Percentiles rank a stretch among this genome's conserved stretches.
Conservation (phyloP, 768 basidiomycete genomes). For the Mycena olivaceomarginata region DNA sequence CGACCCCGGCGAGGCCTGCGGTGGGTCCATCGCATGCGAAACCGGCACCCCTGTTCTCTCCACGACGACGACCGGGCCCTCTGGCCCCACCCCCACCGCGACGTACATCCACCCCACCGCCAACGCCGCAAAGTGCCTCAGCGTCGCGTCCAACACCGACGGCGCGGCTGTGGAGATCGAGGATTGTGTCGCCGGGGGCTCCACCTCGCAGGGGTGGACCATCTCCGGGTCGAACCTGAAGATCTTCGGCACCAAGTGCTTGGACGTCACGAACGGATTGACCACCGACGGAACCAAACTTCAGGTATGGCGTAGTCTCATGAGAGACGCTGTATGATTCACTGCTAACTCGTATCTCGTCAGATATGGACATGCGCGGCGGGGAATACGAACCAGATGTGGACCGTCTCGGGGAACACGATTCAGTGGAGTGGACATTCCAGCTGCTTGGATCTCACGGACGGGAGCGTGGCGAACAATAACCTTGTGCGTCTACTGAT, state of each 20-base stretch:
- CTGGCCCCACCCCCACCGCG: conserved; percentile 16
- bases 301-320: background rate
- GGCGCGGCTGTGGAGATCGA: conserved; percentile 27
- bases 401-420: conserved; percentile 27
- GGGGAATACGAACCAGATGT: conserved; percentile 44
- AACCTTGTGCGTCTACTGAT: conserved; percentile 22
- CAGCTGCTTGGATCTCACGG: conserved; percentile 36
- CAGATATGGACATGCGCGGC: background rate
- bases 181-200: conserved; percentile 15
- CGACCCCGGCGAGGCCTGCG: too few relatives aligned
- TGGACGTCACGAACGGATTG: background rate
- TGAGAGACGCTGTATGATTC: too few relatives aligned
- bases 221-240: conserved; percentile 39
- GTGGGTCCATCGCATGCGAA: too few relatives aligned
- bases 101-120: conserved; percentile 30
- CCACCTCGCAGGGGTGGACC: conserved; percentile 29
- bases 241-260: conserved; percentile 42
- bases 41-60: too few relatives aligned
- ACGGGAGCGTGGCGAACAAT: conserved; percentile 17
- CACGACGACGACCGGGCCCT: background rate
- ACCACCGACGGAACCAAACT: background rate
- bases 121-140: conserved; percentile 31
- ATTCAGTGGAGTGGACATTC: conserved; percentile 33
- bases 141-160: conserved; percentile 31
- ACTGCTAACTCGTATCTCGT: too few relatives aligned